Base-by-base conservation (phyloP, 2,329 filamentous ascomycete genomes). In the Neurospora sp. region DNA sequence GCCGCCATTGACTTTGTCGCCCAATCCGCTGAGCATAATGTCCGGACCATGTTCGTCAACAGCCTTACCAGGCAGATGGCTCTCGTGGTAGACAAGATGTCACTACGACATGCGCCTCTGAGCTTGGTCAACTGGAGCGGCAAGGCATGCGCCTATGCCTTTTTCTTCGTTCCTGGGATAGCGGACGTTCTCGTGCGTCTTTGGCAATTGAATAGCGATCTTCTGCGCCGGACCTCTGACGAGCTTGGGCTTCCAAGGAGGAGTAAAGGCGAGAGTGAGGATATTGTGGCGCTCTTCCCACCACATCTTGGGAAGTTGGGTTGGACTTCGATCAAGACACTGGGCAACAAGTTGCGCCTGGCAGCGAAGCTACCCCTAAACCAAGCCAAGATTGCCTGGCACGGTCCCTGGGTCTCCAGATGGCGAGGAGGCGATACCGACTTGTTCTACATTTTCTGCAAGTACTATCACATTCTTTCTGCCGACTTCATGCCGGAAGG, bases 351-450 rank as follows among this genome's bases (percentile, higher is more conserved):
- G 82, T 83, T 97, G 65, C 90, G 88, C 72, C 87, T 88, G 72
- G 86, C 88, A 1, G 85, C 89, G 8, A 84, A 83, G 71, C 82
- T 90, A 68, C 90, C 92, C 1, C 78, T 93, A 46, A 86, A 89
- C 38, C 88, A 91, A 5, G 85, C 88, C 38, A 88, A 90, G 73
- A 89, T 97, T n/a, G 84, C 89, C 62, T 97, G 94, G 93, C 88
- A 91, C 75, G 92, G 92, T 0, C 89, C 89, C 0, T 97, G 94
- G 94, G 83, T 92, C 8, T 88, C 91, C 46, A 88, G 93, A 71
- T 97, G 94, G 94, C 90, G 88, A 72, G 94, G 94, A 15, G 88
- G 89, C 2, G 93, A 97, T 75, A 96, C 91, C 4, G 94, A 97
- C 76, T 83, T 97, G 40, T 92, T 97, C 77, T 97, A 95, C 80